Evolutionary conservation across 257 asterid genomes (phyloP).

Genomic region (Cordia subcordata): DNA sequence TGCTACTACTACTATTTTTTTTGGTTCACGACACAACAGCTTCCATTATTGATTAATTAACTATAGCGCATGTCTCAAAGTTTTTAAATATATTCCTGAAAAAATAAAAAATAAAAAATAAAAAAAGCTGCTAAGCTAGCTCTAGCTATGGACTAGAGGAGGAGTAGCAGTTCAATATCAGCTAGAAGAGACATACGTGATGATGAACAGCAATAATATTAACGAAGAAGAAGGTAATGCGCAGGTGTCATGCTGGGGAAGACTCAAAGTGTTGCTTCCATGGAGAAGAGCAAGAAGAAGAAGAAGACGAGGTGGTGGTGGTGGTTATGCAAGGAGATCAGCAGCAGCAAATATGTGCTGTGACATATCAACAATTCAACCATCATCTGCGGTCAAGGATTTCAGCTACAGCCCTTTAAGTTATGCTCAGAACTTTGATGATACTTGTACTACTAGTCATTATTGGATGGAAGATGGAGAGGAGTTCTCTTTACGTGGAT

Average conservation of each 20-base stretch:
- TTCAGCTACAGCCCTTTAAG: conserved; percentile 28
- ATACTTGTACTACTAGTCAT: no score
- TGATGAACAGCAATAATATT: no score
- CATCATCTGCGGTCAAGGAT: background rate
- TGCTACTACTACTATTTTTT: no score
- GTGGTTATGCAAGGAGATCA: conserved; percentile 2
- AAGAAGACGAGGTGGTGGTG: background rate
- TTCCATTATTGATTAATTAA: no score
- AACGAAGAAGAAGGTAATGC: background rate
- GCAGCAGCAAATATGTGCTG: conserved; percentile 4
- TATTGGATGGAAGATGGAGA: conserved; percentile 17
- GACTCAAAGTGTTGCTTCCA: conserved; percentile 16
- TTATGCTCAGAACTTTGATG: conserved; percentile 28
- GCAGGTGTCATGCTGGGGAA: conserved; percentile 23
- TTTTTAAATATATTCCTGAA: no score
- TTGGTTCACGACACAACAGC: no score
- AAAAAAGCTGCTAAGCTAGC: background rate
- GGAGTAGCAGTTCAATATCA: background rate
- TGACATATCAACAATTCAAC: conserved; percentile 1
- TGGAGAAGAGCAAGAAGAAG: conserved; percentile 6
- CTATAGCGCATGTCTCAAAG: no score
- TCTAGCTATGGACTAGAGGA: background rate
- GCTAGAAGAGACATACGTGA: background rate
- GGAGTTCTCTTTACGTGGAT: conserved; percentile 10
- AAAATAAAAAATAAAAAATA: no score